Evolutionary conservation across 805 yeast genomes (phyloP).

Genomic region (Monosporozyma yasuniensis): DNA sequence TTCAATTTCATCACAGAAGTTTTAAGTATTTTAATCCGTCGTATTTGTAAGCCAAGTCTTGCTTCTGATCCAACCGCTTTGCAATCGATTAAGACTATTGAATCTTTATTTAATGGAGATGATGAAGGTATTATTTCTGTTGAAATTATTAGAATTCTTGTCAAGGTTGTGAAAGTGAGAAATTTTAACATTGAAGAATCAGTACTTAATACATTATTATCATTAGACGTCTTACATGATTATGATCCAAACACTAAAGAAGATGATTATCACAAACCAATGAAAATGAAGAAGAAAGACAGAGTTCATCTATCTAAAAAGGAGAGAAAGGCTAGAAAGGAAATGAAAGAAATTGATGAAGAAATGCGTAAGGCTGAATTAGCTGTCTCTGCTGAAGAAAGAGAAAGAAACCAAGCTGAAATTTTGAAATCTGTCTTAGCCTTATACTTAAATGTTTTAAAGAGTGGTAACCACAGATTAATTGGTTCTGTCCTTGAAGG

Average conservation of each 20-base stretch:
- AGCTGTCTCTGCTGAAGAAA: slow-evolving; percentile 76
- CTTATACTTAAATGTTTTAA: slow-evolving; percentile 69
- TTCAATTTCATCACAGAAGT: slow-evolving; percentile 80
- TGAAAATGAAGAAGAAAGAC: slow-evolving; percentile 70
- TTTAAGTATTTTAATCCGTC: slow-evolving; percentile 53
- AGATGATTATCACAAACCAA: slow-evolving; percentile 32
- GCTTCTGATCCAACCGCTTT: slow-evolving; percentile 40
- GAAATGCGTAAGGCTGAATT: slow-evolving; percentile 84
- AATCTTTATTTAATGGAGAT: slow-evolving; percentile 66
- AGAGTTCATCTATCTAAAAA: slow-evolving; percentile 86
- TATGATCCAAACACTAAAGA: slow-evolving; percentile 57
- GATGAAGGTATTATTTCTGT: slow-evolving; percentile 72
- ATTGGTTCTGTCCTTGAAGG: slow-evolving; percentile 90
- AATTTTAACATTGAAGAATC: slow-evolving; percentile 77
- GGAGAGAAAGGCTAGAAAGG: slow-evolving; percentile 81
- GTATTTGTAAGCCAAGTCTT: slow-evolving; percentile 53
- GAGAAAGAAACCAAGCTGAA: slow-evolving; percentile 79
- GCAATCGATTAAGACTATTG: slow-evolving; percentile 56
- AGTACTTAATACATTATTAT: slow-evolving; percentile 62
- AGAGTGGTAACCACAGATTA: slow-evolving; percentile 49
- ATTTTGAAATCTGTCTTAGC: slow-evolving; percentile 64
- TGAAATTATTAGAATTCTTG: slow-evolving; percentile 59
- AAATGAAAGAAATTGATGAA: slow-evolving; percentile 76
- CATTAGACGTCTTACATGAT: slow-evolving; percentile 57
- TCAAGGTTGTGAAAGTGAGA: slow-evolving; percentile 64